Conservation (phyloP, 441 rosid species). For the Melastoma candidum region DNA sequence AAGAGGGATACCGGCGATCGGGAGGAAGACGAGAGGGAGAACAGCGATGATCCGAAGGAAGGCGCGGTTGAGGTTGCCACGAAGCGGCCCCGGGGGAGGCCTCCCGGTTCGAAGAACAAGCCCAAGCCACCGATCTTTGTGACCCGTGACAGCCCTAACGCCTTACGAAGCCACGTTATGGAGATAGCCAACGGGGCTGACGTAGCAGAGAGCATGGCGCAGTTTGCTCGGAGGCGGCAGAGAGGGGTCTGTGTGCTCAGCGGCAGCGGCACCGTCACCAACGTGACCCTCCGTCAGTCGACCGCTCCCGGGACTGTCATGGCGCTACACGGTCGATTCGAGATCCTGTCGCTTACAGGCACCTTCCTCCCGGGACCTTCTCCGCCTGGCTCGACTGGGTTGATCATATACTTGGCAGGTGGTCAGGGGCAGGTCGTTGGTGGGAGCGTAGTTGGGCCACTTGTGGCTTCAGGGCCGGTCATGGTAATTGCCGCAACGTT, state of each 20-base stretch:
- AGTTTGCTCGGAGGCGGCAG: slow-evolving; percentile 51
- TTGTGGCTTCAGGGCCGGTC: slow-evolving; percentile 16
- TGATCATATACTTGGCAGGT: slow-evolving; percentile 16
- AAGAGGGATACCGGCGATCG: slow-evolving; percentile 13
- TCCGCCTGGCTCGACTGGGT: slow-evolving; percentile 30
- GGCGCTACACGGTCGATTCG: slow-evolving; percentile 61
- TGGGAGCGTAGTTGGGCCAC: slow-evolving; percentile 15
- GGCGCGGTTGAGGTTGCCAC: slow-evolving; percentile 47
- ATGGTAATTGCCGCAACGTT: slow-evolving; percentile 16
- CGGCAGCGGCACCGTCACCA: slow-evolving; percentile 55
- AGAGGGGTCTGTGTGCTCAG: slow-evolving; percentile 55
- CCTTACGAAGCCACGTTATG: slow-evolving; percentile 57
- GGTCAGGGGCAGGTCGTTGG: slow-evolving; percentile 18
- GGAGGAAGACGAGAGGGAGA: slow-evolving; percentile 32
- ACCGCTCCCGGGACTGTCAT: slow-evolving; percentile 37
- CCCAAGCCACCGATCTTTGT: slow-evolving; percentile 67
- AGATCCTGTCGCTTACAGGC: slow-evolving; percentile 58
- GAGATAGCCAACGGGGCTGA: slow-evolving; percentile 57
- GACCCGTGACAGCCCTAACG: slow-evolving; percentile 61
- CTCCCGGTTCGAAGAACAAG: slow-evolving; percentile 65
- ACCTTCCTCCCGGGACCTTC: slow-evolving; percentile 56
- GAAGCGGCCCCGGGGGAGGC: slow-evolving; percentile 65
- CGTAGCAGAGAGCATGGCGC: slow-evolving; percentile 53
- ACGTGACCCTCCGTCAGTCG: slow-evolving; percentile 57
- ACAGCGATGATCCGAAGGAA: slow-evolving; percentile 46